phyloP scores from a whole-genome alignment of 139 green algal genomes.

The Spirogloea muscicola region DNA sequence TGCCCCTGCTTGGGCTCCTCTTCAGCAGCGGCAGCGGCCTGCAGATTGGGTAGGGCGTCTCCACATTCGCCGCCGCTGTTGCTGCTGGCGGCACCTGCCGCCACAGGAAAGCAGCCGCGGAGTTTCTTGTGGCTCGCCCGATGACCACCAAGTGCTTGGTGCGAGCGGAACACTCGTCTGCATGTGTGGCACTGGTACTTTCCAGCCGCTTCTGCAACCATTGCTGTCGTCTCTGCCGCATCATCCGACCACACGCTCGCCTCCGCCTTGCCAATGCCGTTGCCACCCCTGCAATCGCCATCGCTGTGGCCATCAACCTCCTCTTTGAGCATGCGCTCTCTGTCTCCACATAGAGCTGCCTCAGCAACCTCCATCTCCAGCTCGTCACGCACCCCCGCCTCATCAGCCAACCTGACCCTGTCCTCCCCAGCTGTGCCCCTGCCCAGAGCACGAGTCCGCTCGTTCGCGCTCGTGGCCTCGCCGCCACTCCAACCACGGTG shows the following conservation, averaged over 20 bases:
- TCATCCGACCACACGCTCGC: not conserved
- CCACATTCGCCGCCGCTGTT: no score
- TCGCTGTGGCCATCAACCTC: not conserved
- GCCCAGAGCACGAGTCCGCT: not conserved
- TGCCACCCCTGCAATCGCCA: not conserved
- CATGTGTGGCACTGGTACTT: slow-evolving; percentile 14
- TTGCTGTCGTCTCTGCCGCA: not conserved
- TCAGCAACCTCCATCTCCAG: slow-evolving; percentile 9
- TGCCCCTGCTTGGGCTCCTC: no score
- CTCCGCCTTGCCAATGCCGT: not conserved
- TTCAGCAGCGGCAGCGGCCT: no score
- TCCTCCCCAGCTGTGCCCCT: not conserved
- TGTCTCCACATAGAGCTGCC: not conserved
- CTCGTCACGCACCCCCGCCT: slow-evolving; percentile 2
- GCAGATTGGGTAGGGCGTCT: no score
- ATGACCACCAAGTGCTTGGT: slow-evolving; percentile 16
- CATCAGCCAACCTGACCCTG: not conserved
- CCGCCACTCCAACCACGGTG: not conserved
- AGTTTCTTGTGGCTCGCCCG: slow-evolving; percentile 6
- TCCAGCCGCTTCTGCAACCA: not conserved
- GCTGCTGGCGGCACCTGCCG: no score
- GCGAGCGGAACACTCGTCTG: not conserved
- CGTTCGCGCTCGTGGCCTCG: no score
- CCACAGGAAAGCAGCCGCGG: no score
- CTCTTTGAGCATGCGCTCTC: not conserved